Evolutionary conservation across 2,329 filamentous ascomycete species (phyloP).

Genomic region (Eutypa lata): DNA sequence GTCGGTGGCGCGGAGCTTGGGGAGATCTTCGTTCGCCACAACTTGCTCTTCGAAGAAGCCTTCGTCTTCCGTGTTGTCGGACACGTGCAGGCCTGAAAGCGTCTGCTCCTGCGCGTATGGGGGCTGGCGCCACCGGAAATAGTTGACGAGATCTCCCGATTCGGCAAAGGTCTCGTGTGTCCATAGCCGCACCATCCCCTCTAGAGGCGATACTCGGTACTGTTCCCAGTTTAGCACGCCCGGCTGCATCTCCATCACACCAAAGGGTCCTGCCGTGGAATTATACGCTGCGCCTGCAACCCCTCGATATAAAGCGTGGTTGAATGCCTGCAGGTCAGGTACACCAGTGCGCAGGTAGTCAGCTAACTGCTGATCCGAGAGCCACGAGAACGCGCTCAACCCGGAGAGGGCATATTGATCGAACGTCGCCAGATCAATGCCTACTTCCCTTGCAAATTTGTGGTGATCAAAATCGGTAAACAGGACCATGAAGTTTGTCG

Average conservation of each 20-base stretch:
- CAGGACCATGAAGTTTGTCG: constrained; percentile 17
- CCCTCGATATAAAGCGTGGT: constrained; percentile 18
- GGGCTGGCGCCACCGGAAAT: constrained; percentile 22
- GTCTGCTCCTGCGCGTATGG: constrained; percentile 22
- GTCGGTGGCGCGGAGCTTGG: constrained; percentile 4
- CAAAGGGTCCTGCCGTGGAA: constrained; percentile 11
- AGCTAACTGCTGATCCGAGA: constrained; percentile 13
- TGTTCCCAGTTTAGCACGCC: constrained; percentile 21
- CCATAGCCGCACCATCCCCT: constrained; percentile 21
- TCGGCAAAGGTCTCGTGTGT: constrained; percentile 18
- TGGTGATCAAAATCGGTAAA: constrained; percentile 19
- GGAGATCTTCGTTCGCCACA: constrained; percentile 13
- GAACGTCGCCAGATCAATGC: constrained; percentile 17
- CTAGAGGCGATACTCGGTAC: constrained; percentile 14
- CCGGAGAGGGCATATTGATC: constrained; percentile 17
- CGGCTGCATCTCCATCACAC: constrained; percentile 22
- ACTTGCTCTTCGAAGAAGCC: constrained; percentile 12
- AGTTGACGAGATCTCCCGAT: constrained; percentile 15
- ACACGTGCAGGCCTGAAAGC: constrained; percentile 15
- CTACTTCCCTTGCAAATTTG: constrained; percentile 17
- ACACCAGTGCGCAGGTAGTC: constrained; percentile 16
- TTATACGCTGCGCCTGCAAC: constrained; percentile 17
- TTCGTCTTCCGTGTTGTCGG: constrained; percentile 15
- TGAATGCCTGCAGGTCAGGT: constrained; percentile 16
- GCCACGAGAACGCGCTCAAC: constrained; percentile 7